phyloP scores from a whole-genome alignment of 75 land plant genomes.

The Ceratopteris richardii region DNA sequence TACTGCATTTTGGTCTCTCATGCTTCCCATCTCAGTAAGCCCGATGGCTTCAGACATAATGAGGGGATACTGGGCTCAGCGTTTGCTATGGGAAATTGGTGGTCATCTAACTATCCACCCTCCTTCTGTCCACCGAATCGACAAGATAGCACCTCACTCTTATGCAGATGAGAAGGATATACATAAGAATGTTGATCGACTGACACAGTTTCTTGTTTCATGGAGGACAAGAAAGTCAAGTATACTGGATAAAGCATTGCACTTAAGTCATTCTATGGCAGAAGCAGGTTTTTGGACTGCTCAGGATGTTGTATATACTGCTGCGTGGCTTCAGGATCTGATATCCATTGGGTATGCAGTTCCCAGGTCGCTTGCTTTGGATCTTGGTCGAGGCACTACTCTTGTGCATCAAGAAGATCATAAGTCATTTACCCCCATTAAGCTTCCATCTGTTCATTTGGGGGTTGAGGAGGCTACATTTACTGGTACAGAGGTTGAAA shows the following conservation, averaged over 20 bases:
- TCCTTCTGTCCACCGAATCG: constrained; percentile 58
- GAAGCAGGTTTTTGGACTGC: constrained; percentile 88
- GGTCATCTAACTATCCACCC: constrained; percentile 84
- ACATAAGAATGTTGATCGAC: constrained; percentile 70
- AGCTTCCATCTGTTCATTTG: constrained; percentile 79
- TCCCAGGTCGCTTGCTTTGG: constrained; percentile 71
- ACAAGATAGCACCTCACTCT: constrained; percentile 44
- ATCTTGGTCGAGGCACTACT: constrained; percentile 49
- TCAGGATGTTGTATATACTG: constrained; percentile 66
- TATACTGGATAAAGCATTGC: constrained; percentile 65
- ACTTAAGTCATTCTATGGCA: constrained; percentile 82
- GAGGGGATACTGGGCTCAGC: constrained; percentile 94
- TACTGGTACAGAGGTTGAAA: constrained; percentile 67
- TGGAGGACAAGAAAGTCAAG: constrained; percentile 74
- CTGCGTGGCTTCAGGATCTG: constrained; percentile 93
- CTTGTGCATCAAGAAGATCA: constrained; percentile 60
- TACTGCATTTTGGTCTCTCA: constrained; percentile 80
- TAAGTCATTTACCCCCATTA: constrained; percentile 65
- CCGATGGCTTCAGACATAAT: constrained; percentile 83
- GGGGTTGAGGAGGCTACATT: constrained; percentile 76
- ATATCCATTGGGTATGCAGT: constrained; percentile 84
- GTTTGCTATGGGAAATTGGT: constrained; percentile 91
- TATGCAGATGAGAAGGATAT: constrained; percentile 87
- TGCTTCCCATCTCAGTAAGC: constrained; percentile 86
- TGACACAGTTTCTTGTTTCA: constrained; percentile 59